Evolutionary conservation across 1,284 basidiomycete genomes (phyloP).

Genomic region (Ganoderma lucidum): DNA sequence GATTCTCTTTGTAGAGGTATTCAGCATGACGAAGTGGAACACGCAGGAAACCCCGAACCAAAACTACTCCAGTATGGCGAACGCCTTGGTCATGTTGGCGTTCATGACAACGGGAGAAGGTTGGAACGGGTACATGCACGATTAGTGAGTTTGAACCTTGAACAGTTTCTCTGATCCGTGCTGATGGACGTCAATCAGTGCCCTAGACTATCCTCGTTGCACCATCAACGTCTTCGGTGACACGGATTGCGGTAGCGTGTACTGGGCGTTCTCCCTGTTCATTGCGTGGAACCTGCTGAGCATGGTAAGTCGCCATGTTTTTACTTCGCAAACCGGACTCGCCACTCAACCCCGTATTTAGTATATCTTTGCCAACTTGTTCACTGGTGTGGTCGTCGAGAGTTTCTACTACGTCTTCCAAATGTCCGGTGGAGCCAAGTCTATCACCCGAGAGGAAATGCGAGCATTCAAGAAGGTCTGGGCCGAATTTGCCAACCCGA

Average conservation of each 20-base stretch:
- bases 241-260: constrained; percentile 90
- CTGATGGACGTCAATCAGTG: constrained; percentile 50
- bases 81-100: constrained; percentile 86
- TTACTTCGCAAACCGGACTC: constrained; percentile 1
- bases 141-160: constrained; percentile 68
- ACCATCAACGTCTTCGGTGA: constrained; percentile 68
- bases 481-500: constrained; percentile 84
- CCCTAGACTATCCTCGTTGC: constrained; percentile 84
- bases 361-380: constrained; percentile 97
- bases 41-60: constrained; percentile 74
- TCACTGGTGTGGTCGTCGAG: constrained; percentile 95
- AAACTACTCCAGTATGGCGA: constrained; percentile 87
- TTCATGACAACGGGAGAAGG: constrained; percentile 86
- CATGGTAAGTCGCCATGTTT: constrained; percentile 72
- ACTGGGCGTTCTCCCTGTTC: constrained; percentile 90
- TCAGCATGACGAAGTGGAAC: constrained; percentile 91
- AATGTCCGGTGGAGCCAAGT: constrained; percentile 81
- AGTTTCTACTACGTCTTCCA: constrained; percentile 98
- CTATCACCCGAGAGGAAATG: constrained; percentile 90
- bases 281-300: constrained; percentile 97
- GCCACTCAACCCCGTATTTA: constrained; percentile 40
- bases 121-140: constrained; percentile 97
- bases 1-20: constrained; percentile 92
- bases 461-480: constrained; percentile 94
- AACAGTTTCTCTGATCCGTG: background rate